Conservation (phyloP, 2,329 filamentous ascomycete species). For the Fusarium xylarioides region DNA sequence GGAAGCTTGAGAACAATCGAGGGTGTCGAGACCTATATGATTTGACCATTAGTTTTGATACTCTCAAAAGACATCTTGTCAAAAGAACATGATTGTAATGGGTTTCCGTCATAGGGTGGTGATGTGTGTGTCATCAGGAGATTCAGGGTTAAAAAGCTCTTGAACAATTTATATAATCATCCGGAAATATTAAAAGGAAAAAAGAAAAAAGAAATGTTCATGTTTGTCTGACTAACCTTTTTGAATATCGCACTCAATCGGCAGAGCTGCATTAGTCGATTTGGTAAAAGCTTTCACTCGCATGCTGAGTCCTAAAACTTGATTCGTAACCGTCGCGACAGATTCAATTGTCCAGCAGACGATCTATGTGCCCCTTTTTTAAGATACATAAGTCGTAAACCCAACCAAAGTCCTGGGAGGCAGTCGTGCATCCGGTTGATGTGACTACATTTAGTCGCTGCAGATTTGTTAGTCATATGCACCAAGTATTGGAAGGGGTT, state of each 20-base stretch:
- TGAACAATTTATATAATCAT: slow-evolving; percentile 66
- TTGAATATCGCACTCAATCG: slow-evolving; percentile 15
- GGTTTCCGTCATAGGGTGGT: slow-evolving; percentile 65
- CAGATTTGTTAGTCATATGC: slow-evolving; percentile 51
- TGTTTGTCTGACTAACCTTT: slow-evolving; percentile 56
- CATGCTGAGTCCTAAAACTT: slow-evolving; percentile 31
- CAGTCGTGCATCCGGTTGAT: slow-evolving; percentile 50
- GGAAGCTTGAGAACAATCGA: slow-evolving; percentile 8
- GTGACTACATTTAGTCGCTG: slow-evolving; percentile 61
- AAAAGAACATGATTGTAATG: slow-evolving; percentile 30
- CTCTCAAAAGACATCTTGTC: slow-evolving; percentile 40
- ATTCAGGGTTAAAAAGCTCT: slow-evolving; percentile 76
- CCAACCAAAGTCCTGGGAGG: slow-evolving; percentile 55
- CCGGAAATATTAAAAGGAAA: slow-evolving; percentile 42
- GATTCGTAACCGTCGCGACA: slow-evolving; percentile 47
- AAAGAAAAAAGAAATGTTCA: not conserved
- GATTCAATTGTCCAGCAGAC: slow-evolving; percentile 55
- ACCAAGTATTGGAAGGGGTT: not conserved
- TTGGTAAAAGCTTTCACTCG: slow-evolving; percentile 38
- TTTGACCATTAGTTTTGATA: slow-evolving; percentile 52
- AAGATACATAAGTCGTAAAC: slow-evolving; percentile 56
- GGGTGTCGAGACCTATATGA: slow-evolving; percentile 27
- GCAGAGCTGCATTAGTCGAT: slow-evolving; percentile 17
- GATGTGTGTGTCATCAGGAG: slow-evolving; percentile 67
- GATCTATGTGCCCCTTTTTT: slow-evolving; percentile 58